A percentile compares a stretch with the other conserved stretches of the same genome.
These are phyloP conservation scores for Chrysanthemum makinoi DNA, from an alignment of 129 eudicot genomes.

Conservation along the genomic window DNA sequence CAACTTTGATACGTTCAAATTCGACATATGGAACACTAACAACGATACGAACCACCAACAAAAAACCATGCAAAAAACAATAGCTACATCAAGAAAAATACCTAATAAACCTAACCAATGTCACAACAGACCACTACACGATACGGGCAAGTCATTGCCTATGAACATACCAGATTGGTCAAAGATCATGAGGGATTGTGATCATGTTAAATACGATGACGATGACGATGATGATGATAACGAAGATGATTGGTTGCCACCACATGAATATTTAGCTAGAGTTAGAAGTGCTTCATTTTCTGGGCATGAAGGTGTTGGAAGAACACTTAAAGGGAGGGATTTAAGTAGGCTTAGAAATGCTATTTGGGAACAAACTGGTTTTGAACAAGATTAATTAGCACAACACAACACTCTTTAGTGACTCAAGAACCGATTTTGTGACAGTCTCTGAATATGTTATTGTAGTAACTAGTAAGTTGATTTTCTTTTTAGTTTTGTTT, in stretches of 20 bases:
- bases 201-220: not conserved
- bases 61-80: constrained; percentile 14
- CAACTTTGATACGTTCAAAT: constrained; percentile 44
- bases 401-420: not conserved
- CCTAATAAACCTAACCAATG: not conserved
- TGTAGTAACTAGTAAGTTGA: constrained; percentile 6
- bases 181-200: constrained; percentile 41
- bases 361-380: constrained; percentile 33
- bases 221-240: constrained; percentile 11
- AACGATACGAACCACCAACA: not conserved
- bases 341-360: constrained; percentile 31
- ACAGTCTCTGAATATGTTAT: not conserved
- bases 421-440: not conserved
- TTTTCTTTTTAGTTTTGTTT: not conserved
- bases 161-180: constrained; percentile 69
- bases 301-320: constrained; percentile 30
- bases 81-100: constrained; percentile 21
- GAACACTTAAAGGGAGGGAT: constrained; percentile 34
- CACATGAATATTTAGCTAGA: constrained; percentile 73
- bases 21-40: constrained; percentile 43
- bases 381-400: constrained; percentile 21
- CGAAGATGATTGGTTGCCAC: constrained; percentile 49
- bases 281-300: constrained; percentile 46
- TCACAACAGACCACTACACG: constrained; percentile 10
- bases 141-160: constrained; percentile 41